Base-by-base conservation (phyloP, 768 basidiomycete species). In the Kwoniella shandongensis region DNA sequence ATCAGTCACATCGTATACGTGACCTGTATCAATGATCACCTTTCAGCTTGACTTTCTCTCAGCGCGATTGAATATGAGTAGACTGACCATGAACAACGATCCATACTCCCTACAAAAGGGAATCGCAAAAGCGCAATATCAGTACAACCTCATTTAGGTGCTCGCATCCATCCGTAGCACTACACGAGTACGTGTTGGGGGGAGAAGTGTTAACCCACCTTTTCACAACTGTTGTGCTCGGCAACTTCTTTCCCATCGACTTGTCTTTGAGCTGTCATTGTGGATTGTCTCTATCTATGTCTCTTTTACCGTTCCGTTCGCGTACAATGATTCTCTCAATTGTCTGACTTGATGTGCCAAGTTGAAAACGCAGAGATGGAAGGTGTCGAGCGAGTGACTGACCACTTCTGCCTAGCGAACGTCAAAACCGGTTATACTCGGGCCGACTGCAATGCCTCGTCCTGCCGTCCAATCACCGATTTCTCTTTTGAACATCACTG, bases 181-280 rank as follows among this genome's bases (percentile, higher is more conserved):
- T 27, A 17, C 1, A 20, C 15, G 12, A 10, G 27, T 13, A 47
- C 17, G 27, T 25, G 23, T 20, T 2, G n/a, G 18, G 32, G 32
- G 32, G 17, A 22, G 25, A 18, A 6, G 15, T 35, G n/a, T 5
- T 11, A 20, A 36, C 8, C 41, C 4, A 69, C 70, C 59, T 69
- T 69, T 25, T 86, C 82, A 20, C 85, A 77, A 38, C 74, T 69
- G 45, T 76, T 76, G 62, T 80, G 80, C 69, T 79, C 70, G 4
- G 74, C 77, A 13, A 80, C 78, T 41, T 78, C 74, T 26, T 72
- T 68, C 23, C 70, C 72, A 50, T 73, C 69, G 0, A 73, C 64
- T 32, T 63, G 48, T 49, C 68, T 72, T 26, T 63, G 38, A 18
- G 44, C 35, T 49, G 64, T 56, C 67, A 66, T 30, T 36, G n/a